Base-by-base conservation (phyloP, 2,329 filamentous ascomycete species). In the Colletotrichum tropicicola region DNA sequence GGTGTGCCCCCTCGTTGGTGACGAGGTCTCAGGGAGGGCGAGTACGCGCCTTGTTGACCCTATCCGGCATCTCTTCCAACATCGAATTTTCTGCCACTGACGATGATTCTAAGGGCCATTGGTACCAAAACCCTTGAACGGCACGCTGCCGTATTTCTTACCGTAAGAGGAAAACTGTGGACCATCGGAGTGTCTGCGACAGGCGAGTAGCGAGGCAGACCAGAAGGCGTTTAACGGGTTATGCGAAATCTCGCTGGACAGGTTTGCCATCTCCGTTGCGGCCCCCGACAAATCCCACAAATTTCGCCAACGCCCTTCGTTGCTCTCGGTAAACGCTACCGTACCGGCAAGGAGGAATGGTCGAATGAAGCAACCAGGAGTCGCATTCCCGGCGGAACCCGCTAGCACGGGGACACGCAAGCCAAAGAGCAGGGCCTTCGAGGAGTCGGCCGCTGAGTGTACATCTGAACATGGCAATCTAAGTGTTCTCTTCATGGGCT, bases 361-460 rank as follows among this genome's bases (percentile, higher is more conserved):
- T 7, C n/a, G n/a, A 19, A 9, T 7, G 7, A 17, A 43, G 17
- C 6, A 7, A 19, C 6, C 35, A 39, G 45, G 28, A 41, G 59
- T 52, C 27, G 27, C 54, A 52, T 45, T n/a, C 23, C 10, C 7
- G 15, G 45, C 35, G 17, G 21, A 41, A 52, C 32, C 21, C 45
- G 45, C 45, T 30, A 32, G 41, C 25, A 41, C 5, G 39, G 12
- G 53, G 25, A 63, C 54, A 59, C 45, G 54, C 59, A 63, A 37
- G 45, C 55, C 21, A 43, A n/a, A n/a, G 21, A 27, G 13, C 17
- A 41, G 43, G 23, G 49, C 49, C 21, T 6, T 17, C 35, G 15
- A 9, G 17, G 28, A 32, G 44, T 37, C 5, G 30, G 39, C n/a
- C 30, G 25, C 49, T 32, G n/a, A 35, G 17, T 21, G n/a, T n/a